Conservation (phyloP, 768 basidiomycete genomes). For the Rhodosporidiobolus sp. region DNA sequence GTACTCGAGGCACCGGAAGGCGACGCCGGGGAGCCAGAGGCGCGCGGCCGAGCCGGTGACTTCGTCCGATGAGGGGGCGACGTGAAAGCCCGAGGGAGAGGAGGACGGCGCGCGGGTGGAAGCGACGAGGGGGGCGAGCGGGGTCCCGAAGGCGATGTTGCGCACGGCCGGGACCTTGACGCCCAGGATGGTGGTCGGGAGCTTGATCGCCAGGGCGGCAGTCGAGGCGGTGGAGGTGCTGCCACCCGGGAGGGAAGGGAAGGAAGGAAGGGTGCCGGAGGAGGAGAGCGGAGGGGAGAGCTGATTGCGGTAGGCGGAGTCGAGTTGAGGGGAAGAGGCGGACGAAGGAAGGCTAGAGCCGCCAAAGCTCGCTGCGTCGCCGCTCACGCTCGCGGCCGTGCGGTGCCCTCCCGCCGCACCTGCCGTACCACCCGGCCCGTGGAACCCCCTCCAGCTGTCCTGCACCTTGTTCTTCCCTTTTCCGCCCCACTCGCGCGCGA, state of each 20-base stretch:
- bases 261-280: not conserved
- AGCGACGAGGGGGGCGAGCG: constrained; percentile 15
- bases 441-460: constrained; percentile 7
- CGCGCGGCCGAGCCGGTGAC: constrained; percentile 17
- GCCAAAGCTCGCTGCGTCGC: not conserved
- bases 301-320: not conserved
- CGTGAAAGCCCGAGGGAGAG: not conserved
- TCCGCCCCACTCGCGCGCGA: constrained; percentile 23
- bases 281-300: not conserved
- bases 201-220: not conserved
- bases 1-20: constrained; percentile 27
- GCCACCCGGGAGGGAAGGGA: not conserved
- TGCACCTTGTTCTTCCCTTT: constrained; percentile 16
- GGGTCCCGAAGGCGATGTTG: constrained; percentile 10
- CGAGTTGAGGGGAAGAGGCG: constrained; percentile 3
- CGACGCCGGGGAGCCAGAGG: constrained; percentile 26
- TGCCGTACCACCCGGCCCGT: not conserved
- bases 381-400: not conserved
- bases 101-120: not conserved
- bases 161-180: constrained; percentile 8
- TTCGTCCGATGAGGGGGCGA: not conserved
- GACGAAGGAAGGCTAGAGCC: not conserved
- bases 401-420: too few relatives aligned
- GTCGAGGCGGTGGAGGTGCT: not conserved
- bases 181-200: constrained; percentile 19